Evolutionary conservation across 1,284 basidiomycete genomes (phyloP).

Genomic region (Mycosarcoma maydis): DNA sequence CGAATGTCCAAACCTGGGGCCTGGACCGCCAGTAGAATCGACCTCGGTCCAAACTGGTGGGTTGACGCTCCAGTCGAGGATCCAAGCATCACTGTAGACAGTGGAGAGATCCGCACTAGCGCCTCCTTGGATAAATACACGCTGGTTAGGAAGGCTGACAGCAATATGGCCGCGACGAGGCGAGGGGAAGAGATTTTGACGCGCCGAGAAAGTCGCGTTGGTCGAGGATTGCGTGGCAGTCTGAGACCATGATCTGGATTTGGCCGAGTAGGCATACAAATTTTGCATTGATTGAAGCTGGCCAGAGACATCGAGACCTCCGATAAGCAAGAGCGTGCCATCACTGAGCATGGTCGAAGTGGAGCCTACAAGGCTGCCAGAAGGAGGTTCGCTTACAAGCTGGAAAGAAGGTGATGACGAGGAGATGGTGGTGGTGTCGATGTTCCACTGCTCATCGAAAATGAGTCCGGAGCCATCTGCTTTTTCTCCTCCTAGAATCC

Average conservation of each 20-base stretch:
- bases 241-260: slow-evolving; percentile 32
- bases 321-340: slow-evolving; percentile 54
- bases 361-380: slow-evolving; percentile 43
- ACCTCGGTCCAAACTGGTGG: slow-evolving; percentile 54
- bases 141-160: slow-evolving; percentile 52
- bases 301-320: slow-evolving; percentile 44
- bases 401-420: slow-evolving; percentile 36
- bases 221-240: slow-evolving; percentile 16
- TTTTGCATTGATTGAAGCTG: slow-evolving; percentile 48
- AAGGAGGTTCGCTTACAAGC: slow-evolving; percentile 16
- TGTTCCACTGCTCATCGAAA: slow-evolving; percentile 48
- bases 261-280: slow-evolving; percentile 42
- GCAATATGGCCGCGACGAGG: slow-evolving; percentile 58
- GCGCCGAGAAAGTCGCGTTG: background rate
- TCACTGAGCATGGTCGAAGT: slow-evolving; percentile 58
- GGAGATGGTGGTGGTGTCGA: slow-evolving; percentile 15
- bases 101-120: slow-evolving; percentile 52
- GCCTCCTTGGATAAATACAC: slow-evolving; percentile 60
- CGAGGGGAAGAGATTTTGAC: slow-evolving; percentile 26
- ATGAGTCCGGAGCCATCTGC: slow-evolving; percentile 51
- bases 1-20: slow-evolving; percentile 53
- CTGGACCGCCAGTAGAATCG: slow-evolving; percentile 33
- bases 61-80: slow-evolving; percentile 57
- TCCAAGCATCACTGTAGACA: slow-evolving; percentile 59
- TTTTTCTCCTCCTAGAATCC: slow-evolving; percentile 57